Evolutionary conservation across 495 filamentous ascomycete genomes (phyloP).

Genomic region (Stereocaulon alpinum): DNA sequence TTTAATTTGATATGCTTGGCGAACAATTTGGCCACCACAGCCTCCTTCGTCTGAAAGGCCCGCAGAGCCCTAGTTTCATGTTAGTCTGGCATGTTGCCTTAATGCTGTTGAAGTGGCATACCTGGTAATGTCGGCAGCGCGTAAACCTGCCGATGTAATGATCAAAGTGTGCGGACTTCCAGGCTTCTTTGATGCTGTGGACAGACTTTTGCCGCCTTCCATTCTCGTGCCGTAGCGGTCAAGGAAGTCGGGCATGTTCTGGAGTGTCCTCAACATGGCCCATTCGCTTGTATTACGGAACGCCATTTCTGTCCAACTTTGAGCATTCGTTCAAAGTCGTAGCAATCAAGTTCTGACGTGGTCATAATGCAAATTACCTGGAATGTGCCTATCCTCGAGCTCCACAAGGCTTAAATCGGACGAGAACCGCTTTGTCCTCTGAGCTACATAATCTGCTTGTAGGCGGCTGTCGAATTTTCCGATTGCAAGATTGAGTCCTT

Average conservation of each 20-base stretch:
- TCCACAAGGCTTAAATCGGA: constrained; percentile 72
- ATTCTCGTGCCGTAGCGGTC: constrained; percentile 50
- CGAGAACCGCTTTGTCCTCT: constrained; percentile 66
- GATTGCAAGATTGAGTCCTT: constrained; percentile 72
- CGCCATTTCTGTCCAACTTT: constrained; percentile 35
- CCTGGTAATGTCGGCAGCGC: constrained; percentile 15
- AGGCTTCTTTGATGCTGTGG: constrained; percentile 51
- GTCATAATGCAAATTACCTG: constrained; percentile 42
- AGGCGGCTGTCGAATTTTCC: constrained; percentile 69
- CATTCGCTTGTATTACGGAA: constrained; percentile 69
- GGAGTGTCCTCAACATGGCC: constrained; percentile 47
- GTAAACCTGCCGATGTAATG: constrained; percentile 12
- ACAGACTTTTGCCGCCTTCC: constrained; percentile 36
- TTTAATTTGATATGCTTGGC: constrained; percentile 95
- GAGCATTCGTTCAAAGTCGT: constrained; percentile 8
- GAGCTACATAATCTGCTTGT: constrained; percentile 77
- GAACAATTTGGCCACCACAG: constrained; percentile 78
- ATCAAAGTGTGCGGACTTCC: constrained; percentile 69
- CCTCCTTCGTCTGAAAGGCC: constrained; percentile 66
- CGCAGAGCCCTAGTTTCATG: constrained; percentile 49
- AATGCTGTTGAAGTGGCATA: background rate
- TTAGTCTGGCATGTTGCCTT: constrained; percentile 2
- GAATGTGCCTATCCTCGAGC: constrained; percentile 68
- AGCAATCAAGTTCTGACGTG: background rate
- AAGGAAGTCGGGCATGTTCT: constrained; percentile 67